These are phyloP conservation scores for Lipomyces japonicus DNA, from an alignment of 805 yeast genomes.

Conservation along the genomic window DNA sequence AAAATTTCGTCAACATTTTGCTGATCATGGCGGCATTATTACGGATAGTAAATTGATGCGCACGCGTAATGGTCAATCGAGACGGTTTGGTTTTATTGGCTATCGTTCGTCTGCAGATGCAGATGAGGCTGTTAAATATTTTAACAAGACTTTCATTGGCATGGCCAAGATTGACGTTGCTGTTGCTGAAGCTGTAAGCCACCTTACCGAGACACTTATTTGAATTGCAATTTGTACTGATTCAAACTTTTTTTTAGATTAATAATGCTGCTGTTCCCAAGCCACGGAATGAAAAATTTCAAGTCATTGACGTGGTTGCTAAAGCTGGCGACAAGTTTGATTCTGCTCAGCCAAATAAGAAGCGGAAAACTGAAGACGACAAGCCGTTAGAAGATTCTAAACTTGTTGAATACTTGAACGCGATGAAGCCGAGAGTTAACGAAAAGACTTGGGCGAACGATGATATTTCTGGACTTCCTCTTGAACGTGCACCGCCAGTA, in stretches of 20 bases:
- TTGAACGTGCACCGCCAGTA: slow-evolving; percentile 3
- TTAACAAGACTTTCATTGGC: slow-evolving; percentile 74
- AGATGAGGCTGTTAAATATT: slow-evolving; percentile 66
- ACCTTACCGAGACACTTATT: background rate
- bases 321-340: background rate
- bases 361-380: background rate
- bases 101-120: slow-evolving; percentile 74
- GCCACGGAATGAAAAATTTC: slow-evolving; percentile 1
- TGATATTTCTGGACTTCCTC: slow-evolving; percentile 26
- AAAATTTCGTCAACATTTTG: slow-evolving; percentile 63
- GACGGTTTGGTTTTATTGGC: slow-evolving; percentile 92
- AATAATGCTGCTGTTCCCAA: slow-evolving; percentile 18
- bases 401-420: slow-evolving; percentile 74
- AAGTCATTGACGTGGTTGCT: background rate
- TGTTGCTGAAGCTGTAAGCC: slow-evolving; percentile 60
- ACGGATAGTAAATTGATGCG: slow-evolving; percentile 86
- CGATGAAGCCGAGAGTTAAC: slow-evolving; percentile 72
- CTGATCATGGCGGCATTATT: slow-evolving; percentile 51
- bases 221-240: background rate
- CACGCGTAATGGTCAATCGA: slow-evolving; percentile 76
- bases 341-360: slow-evolving; percentile 2
- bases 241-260: slow-evolving; percentile 3
- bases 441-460: slow-evolving; percentile 75
- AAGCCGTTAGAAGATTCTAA: slow-evolving; percentile 48
- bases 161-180: slow-evolving; percentile 76